Percentiles rank a stretch among this genome's conserved stretches.
Evolutionary conservation across 2,329 filamentous ascomycete genomes (phyloP).

Genomic region (Xylariaceae sp.): DNA sequence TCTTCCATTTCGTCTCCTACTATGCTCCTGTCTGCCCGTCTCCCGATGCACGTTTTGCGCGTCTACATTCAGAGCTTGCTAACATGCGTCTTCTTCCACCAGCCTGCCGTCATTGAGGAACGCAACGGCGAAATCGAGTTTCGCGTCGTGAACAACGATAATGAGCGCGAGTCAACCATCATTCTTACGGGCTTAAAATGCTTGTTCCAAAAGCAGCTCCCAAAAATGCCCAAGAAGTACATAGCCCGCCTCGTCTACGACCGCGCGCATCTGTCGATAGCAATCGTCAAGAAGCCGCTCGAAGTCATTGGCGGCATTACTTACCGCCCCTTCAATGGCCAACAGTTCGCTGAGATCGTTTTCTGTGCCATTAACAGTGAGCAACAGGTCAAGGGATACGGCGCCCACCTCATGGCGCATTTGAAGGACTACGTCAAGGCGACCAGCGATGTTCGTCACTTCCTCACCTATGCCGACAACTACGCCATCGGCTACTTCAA

Average conservation of each 20-base stretch:
- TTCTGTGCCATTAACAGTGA: conserved; percentile 88
- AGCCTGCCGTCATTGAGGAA: conserved; percentile 87
- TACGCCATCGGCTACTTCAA: conserved; percentile 98
- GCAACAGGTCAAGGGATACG: conserved; percentile 96
- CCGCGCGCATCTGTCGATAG: conserved; percentile 86
- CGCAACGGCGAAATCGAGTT: conserved; percentile 90
- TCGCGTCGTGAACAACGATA: conserved; percentile 92
- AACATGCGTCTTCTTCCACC: background rate
- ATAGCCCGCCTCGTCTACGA: conserved; percentile 95
- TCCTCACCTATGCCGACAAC: conserved; percentile 94
- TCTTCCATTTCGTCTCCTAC: too few species aligned
- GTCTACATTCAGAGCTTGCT: background rate
- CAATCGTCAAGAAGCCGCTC: conserved; percentile 89
- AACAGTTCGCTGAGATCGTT: conserved; percentile 91
- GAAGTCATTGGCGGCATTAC: conserved; percentile 92
- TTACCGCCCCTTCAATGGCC: conserved; percentile 83
- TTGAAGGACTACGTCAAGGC: conserved; percentile 96
- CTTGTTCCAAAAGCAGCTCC: conserved; percentile 94
- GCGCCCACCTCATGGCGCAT: conserved; percentile 93
- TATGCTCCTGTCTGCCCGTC: too few species aligned
- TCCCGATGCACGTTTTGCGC: background rate
- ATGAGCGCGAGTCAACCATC: conserved; percentile 75
- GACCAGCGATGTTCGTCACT: conserved; percentile 92
- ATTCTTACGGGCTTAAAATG: conserved; percentile 91
- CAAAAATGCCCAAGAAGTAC: conserved; percentile 98